These are phyloP conservation scores for Colletotrichum cereale DNA, from an alignment of 2,329 filamentous ascomycete species.

Conservation along the genomic window DNA sequence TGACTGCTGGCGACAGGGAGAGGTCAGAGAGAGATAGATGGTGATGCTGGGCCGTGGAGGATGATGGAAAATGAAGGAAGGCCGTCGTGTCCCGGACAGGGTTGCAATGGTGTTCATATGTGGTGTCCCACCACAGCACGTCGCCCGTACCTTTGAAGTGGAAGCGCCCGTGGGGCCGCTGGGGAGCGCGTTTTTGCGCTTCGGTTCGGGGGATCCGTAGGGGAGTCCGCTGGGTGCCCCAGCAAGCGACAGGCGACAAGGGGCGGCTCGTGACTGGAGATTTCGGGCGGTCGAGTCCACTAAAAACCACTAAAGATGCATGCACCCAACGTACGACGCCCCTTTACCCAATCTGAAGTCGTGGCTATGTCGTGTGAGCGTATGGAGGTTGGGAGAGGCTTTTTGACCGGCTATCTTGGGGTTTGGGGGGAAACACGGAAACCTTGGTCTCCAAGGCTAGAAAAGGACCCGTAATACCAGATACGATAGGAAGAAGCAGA, in stretches of 20 bases:
- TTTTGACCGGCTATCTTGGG: slow-evolving; percentile 6
- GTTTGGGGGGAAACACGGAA: slow-evolving; percentile 2
- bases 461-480: not conserved
- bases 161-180: slow-evolving; percentile 38
- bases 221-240: slow-evolving; percentile 20
- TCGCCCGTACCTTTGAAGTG: slow-evolving; percentile 18
- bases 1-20: slow-evolving; percentile 18
- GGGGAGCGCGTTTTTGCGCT: slow-evolving; percentile 32
- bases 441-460: not conserved
- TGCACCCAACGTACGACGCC: slow-evolving; percentile 33
- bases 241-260: slow-evolving; percentile 11
- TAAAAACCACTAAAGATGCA: slow-evolving; percentile 36
- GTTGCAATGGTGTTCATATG: slow-evolving; percentile 42
- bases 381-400: slow-evolving; percentile 25
- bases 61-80: slow-evolving; percentile 39
- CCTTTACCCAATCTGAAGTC: slow-evolving; percentile 27
- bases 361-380: slow-evolving; percentile 39
- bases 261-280: slow-evolving; percentile 35
- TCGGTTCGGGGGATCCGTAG: slow-evolving; percentile 25
- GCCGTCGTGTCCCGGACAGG: slow-evolving; percentile 40
- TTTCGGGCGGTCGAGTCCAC: slow-evolving; percentile 34
- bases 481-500: not conserved
- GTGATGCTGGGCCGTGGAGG: slow-evolving; percentile 25
- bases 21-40: slow-evolving; percentile 17
- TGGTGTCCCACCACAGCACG: slow-evolving; percentile 32